Percentiles rank a stretch among this genome's conserved stretches.
Conservation (phyloP, 2,329 filamentous ascomycete genomes). For the Nectriaceae sp. region DNA sequence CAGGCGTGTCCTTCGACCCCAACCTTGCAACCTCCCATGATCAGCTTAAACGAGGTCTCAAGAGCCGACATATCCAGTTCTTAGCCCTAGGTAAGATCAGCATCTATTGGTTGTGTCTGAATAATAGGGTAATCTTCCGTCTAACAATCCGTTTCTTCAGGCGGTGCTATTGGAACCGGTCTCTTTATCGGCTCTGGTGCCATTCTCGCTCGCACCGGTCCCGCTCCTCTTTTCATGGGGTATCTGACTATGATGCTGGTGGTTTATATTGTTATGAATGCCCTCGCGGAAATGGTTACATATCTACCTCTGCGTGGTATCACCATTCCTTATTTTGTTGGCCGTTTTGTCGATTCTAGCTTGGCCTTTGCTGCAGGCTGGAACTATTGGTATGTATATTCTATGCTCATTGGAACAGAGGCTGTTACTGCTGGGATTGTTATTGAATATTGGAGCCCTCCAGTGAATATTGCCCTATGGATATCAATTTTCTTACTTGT, state of each 20-base stretch:
- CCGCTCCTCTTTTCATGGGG: conserved; percentile 69
- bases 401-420: conserved; percentile 59
- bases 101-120: too few relatives aligned
- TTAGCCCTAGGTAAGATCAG: too few relatives aligned
- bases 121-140: too few relatives aligned
- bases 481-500: conserved; percentile 59
- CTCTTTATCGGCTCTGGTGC: conserved; percentile 63
- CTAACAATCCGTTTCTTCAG: too few relatives aligned
- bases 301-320: conserved; percentile 58
- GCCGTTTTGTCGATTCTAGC: conserved; percentile 56
- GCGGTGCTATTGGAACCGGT: conserved; percentile 62
- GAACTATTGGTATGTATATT: conserved; percentile 66
- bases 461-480: conserved; percentile 57
- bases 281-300: conserved; percentile 55
- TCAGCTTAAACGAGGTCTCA: too few relatives aligned
- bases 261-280: conserved; percentile 57
- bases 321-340: conserved; percentile 57
- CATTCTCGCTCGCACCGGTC: conserved; percentile 57
- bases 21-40: too few relatives aligned
- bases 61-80: too few relatives aligned
- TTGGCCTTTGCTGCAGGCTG: conserved; percentile 59
- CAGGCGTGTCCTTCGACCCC: too few relatives aligned
- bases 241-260: conserved; percentile 60
- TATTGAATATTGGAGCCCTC: conserved; percentile 60
- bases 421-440: conserved; percentile 59